Percentiles rank a stretch among this genome's conserved stretches.
Evolutionary conservation across 1,284 basidiomycete genomes (phyloP).

Genomic region (Ganoderma sinense): DNA sequence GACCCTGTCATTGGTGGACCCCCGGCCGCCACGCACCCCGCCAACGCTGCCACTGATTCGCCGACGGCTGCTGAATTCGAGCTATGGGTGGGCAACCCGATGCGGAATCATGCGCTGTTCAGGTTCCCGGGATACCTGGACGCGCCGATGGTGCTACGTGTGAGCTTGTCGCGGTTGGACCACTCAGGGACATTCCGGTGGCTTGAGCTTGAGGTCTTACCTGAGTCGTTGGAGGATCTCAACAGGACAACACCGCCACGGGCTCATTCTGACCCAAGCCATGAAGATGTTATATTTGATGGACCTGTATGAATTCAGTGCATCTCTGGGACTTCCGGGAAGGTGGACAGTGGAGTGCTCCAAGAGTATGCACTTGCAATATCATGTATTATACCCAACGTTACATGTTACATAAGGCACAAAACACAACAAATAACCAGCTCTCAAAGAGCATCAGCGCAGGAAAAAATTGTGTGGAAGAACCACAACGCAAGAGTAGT

Average conservation of each 20-base stretch:
- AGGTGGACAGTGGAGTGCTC: too few species aligned
- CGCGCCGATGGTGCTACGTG: background rate
- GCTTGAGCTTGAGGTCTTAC: background rate
- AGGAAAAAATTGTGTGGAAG: slow-evolving; percentile 8
- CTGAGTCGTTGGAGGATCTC: background rate
- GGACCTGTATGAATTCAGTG: background rate
- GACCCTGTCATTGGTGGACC: background rate
- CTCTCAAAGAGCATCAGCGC: slow-evolving; percentile 12
- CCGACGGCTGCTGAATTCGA: background rate
- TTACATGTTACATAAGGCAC: too few species aligned
- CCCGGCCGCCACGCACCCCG: background rate
- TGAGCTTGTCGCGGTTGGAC: background rate
- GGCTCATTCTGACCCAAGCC: background rate
- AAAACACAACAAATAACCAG: background rate
- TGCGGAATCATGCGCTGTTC: background rate
- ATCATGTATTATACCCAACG: too few species aligned
- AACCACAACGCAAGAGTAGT: slow-evolving; percentile 21
- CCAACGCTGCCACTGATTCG: background rate
- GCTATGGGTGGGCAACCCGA: background rate
- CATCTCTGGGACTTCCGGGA: too few species aligned
- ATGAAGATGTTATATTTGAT: background rate
- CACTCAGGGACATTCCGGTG: background rate
- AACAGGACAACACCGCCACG: background rate
- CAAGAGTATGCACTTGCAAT: too few species aligned
- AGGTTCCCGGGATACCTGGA: background rate